Evolutionary conservation across 2,329 filamentous ascomycete species (phyloP).

Genomic region (Teratosphaeria zuluensis): DNA sequence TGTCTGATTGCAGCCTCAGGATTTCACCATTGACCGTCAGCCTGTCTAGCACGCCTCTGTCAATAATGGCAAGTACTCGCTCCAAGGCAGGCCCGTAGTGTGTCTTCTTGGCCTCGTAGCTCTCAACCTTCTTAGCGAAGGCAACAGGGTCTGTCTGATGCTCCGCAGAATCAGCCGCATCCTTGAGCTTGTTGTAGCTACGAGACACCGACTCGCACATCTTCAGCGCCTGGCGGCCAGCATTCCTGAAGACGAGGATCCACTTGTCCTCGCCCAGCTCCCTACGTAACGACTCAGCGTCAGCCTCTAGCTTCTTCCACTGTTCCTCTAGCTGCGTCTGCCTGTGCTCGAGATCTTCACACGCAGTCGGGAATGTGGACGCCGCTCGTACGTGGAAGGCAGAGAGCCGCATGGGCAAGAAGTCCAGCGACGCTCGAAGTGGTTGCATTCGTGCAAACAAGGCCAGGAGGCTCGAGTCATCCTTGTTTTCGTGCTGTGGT

Average conservation of each 20-base stretch:
- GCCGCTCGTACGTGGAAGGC: conserved; percentile 75
- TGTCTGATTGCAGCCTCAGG: conserved; percentile 71
- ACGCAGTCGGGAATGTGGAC: conserved; percentile 76
- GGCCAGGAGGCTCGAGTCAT: conserved; percentile 79
- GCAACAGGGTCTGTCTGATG: conserved; percentile 61
- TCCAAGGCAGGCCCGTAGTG: conserved; percentile 93
- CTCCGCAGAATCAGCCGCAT: conserved; percentile 64
- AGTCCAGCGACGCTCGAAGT: conserved; percentile 82
- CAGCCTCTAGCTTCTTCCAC: conserved; percentile 79
- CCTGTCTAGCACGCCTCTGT: conserved; percentile 91
- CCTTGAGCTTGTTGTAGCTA: conserved; percentile 71
- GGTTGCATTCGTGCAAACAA: conserved; percentile 95
- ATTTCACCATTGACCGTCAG: conserved; percentile 95
- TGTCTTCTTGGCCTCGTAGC: conserved; percentile 86
- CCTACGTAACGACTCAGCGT: conserved; percentile 79
- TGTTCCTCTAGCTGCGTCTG: conserved; percentile 66
- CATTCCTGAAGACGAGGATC: conserved; percentile 90
- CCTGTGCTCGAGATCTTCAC: conserved; percentile 73
- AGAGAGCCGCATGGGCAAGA: conserved; percentile 85
- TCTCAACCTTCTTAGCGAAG: conserved; percentile 77
- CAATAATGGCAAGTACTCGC: conserved; percentile 81
- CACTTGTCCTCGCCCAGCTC: conserved; percentile 93
- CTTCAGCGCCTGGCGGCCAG: conserved; percentile 82
- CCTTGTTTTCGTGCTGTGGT: conserved; percentile 46
- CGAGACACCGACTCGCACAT: conserved; percentile 94